Conservation (phyloP, 169 alveolate species). For the Perkinsus olseni region DNA sequence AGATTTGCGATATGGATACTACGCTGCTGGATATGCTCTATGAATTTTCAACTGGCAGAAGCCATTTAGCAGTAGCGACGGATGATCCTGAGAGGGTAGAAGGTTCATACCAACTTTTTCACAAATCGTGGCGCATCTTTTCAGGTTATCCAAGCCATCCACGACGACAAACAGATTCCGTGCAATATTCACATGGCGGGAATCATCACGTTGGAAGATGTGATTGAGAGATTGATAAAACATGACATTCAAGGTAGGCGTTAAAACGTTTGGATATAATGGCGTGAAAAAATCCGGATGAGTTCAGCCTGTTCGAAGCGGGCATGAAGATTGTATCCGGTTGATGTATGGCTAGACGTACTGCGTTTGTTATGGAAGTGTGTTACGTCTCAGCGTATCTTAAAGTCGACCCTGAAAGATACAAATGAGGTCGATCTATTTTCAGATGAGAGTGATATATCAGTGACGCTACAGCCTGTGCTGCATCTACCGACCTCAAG, state of each 20-base stretch:
- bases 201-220: conserved; percentile 11
- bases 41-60: conserved; percentile 5
- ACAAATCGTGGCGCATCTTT: not conserved
- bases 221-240: not conserved
- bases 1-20: not conserved
- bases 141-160: not conserved
- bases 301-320: not conserved
- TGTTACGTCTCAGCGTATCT: too few species aligned
- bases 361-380: not conserved
- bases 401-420: not conserved
- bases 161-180: not conserved
- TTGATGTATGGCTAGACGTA: not conserved
- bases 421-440: not conserved
- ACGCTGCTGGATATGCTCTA: not conserved
- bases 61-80: not conserved
- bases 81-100: not conserved
- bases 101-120: not conserved
- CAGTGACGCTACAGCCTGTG: not conserved
- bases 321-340: not conserved
- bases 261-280: too few species aligned
- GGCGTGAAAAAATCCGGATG: not conserved
- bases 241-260: conserved; percentile 1
- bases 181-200: conserved; percentile 14
- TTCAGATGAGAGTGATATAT: not conserved
- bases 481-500: not conserved